A percentile compares a stretch with the other conserved stretches of the same genome.
These are phyloP conservation scores for Cyclotella sp. DNA, from an alignment of 108 stramenopile species.

Conservation along the genomic window DNA sequence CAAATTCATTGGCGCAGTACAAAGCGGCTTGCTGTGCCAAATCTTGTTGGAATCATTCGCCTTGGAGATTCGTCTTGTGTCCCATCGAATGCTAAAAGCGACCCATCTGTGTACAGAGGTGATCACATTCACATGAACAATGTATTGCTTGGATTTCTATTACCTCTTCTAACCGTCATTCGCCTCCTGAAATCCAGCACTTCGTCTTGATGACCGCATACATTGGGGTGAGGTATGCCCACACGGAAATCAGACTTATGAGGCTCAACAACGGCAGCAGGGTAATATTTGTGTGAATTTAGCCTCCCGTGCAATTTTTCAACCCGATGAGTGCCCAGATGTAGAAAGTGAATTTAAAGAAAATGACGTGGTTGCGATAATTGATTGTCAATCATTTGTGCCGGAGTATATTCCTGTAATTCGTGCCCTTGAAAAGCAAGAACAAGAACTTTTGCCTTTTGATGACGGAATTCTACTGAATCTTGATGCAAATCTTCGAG, in stretches of 20 bases:
- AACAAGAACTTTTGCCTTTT: conserved; percentile 36
- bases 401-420: conserved; percentile 53
- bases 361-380: conserved; percentile 37
- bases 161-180: not conserved
- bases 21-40: conserved; percentile 44
- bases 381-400: conserved; percentile 51
- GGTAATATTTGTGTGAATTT: conserved; percentile 44
- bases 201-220: conserved; percentile 23
- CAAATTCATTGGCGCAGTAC: conserved; percentile 54
- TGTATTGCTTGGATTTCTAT: too few species aligned
- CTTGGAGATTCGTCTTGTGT: conserved; percentile 16
- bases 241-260: conserved; percentile 37
- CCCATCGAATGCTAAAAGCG: not conserved
- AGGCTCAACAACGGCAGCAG: conserved; percentile 29
- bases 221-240: conserved; percentile 43
- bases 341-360: conserved; percentile 28
- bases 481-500: conserved; percentile 28
- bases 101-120: conserved; percentile 7
- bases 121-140: too few species aligned
- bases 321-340: conserved; percentile 34
- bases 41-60: conserved; percentile 46
- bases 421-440: conserved; percentile 39
- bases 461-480: conserved; percentile 44
- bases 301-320: conserved; percentile 19
- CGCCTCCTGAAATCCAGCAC: not conserved